These are phyloP conservation scores for Ophiostoma angusticollis DNA, from an alignment of 2,329 filamentous ascomycete genomes.

Conservation along the genomic window DNA sequence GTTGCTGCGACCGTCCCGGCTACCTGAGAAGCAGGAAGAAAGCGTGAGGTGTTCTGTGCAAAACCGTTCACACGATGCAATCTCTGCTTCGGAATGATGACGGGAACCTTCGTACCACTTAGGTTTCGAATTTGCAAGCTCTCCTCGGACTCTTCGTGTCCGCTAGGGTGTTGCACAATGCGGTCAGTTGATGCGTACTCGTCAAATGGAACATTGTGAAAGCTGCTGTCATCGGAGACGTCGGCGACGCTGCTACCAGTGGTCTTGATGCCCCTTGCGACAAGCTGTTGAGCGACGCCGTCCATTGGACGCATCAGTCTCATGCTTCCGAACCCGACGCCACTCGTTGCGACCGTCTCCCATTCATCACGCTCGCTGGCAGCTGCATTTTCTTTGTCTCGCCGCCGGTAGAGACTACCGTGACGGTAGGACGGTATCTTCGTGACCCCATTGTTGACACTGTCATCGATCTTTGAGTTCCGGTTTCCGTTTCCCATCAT, in stretches of 20 bases:
- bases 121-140: conserved; percentile 12
- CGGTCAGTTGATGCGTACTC: conserved; percentile 18
- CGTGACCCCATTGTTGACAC: neutral
- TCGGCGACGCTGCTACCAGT: conserved; percentile 33
- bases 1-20: conserved; percentile 3
- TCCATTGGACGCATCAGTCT: neutral
- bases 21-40: conserved; percentile 7
- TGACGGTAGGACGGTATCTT: neutral
- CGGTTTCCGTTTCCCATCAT: neutral
- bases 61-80: conserved; percentile 22
- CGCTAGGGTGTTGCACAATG: conserved; percentile 17
- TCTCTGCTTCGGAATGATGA: conserved; percentile 20
- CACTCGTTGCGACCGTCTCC: conserved; percentile 26
- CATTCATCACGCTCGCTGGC: conserved; percentile 25
- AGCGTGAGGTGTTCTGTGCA: conserved; percentile 15
- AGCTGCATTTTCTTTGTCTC: neutral
- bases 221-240: conserved; percentile 25
- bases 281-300: neutral
- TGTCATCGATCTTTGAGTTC: neutral
- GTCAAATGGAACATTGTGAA: conserved; percentile 10
- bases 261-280: conserved; percentile 9
- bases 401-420: neutral
- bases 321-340: conserved; percentile 17
- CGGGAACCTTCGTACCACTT: conserved; percentile 15
- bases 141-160: conserved; percentile 7